Conservation (phyloP, 78 protist species). For the Reticulomyxa filosa region DNA sequence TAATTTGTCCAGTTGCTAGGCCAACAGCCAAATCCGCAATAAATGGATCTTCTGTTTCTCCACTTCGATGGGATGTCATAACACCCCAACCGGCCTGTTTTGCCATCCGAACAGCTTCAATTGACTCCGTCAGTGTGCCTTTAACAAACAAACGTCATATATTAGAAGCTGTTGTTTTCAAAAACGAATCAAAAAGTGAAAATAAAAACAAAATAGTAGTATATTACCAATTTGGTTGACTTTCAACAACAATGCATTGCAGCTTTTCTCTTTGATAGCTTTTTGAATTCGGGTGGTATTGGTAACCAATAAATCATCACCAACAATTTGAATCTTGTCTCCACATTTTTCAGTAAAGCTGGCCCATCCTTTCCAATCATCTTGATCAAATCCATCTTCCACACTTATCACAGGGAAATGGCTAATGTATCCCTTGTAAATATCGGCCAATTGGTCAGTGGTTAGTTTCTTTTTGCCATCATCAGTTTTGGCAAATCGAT, state of each 20-base stretch:
- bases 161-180: too few relatives aligned
- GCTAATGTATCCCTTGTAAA: constrained; percentile 12
- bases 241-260: constrained; percentile 92
- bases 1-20: constrained; percentile 88
- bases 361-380: constrained; percentile 52
- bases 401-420: constrained; percentile 21
- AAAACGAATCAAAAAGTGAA: background rate
- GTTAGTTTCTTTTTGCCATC: background rate
- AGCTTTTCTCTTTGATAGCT: constrained; percentile 73
- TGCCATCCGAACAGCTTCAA: constrained; percentile 57
- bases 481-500: too few relatives aligned
- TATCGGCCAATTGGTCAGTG: constrained; percentile 24
- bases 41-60: constrained; percentile 91
- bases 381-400: constrained; percentile 96
- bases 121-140: constrained; percentile 47
- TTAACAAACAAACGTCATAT: background rate
- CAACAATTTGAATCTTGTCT: constrained; percentile 61
- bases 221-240: background rate
- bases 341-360: background rate
- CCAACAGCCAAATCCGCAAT: constrained; percentile 97
- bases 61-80: constrained; percentile 91
- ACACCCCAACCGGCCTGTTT: constrained; percentile 69
- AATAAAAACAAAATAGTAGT: background rate
- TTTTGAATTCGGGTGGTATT: constrained; percentile 77
- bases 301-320: constrained; percentile 93